Evolutionary conservation across 306 rosid genomes (phyloP).

Genomic region (Cotoneaster glaucophyllus): DNA sequence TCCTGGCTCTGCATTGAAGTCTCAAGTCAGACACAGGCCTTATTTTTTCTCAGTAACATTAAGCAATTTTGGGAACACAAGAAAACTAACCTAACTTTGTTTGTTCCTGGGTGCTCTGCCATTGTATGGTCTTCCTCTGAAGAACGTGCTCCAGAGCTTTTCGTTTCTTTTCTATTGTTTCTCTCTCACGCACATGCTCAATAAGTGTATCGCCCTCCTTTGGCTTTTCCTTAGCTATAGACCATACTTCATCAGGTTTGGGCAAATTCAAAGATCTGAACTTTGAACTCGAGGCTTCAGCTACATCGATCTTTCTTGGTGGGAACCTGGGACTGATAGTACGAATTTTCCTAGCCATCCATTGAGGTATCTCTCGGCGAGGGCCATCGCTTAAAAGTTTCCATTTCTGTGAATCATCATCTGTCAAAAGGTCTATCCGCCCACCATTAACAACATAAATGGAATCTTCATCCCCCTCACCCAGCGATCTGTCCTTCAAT

Average conservation of each 20-base stretch:
- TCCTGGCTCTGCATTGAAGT: slow-evolving; percentile 65
- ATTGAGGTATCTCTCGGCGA: slow-evolving; percentile 74
- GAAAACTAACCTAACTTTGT: slow-evolving; percentile 50
- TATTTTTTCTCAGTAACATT: slow-evolving; percentile 4
- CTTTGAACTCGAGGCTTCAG: slow-evolving; percentile 50
- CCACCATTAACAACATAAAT: slow-evolving; percentile 63
- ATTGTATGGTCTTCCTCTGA: slow-evolving; percentile 42
- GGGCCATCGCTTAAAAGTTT: slow-evolving; percentile 71
- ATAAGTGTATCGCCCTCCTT: slow-evolving; percentile 56
- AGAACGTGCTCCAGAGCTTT: slow-evolving; percentile 57
- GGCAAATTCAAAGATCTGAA: slow-evolving; percentile 68
- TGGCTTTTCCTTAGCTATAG: slow-evolving; percentile 69
- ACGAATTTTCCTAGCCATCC: slow-evolving; percentile 71
- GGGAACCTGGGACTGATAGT: slow-evolving; percentile 66
- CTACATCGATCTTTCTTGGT: slow-evolving; percentile 53
- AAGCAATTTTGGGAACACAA: slow-evolving; percentile 13
- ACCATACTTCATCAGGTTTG: slow-evolving; percentile 62
- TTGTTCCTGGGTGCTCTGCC: slow-evolving; percentile 49
- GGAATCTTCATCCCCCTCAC: slow-evolving; percentile 36
- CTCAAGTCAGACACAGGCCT: not conserved
- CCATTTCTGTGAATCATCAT: slow-evolving; percentile 64
- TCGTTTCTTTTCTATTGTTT: slow-evolving; percentile 54
- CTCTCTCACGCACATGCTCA: slow-evolving; percentile 56
- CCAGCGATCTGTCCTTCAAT: slow-evolving; percentile 43
- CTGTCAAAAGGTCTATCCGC: slow-evolving; percentile 59